Evolutionary conservation across 2,329 filamentous ascomycete genomes (phyloP).

Genomic region (Laburnicola sp.): DNA sequence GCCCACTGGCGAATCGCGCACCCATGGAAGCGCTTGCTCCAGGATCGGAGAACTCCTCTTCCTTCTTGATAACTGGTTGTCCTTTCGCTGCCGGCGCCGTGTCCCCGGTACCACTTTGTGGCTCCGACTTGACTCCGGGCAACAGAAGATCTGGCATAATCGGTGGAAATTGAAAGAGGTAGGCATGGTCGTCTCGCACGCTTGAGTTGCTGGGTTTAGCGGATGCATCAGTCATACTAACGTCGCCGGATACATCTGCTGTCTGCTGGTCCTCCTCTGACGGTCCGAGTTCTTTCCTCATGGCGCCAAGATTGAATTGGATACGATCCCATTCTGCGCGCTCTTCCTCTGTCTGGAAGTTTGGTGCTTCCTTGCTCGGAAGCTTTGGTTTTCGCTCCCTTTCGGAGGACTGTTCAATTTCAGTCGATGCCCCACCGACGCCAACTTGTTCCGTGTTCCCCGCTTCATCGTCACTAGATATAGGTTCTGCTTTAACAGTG

Average conservation of each 20-base stretch:
- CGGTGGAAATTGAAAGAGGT: slow-evolving; percentile 67
- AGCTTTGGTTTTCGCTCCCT: slow-evolving; percentile 32
- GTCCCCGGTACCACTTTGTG: not conserved
- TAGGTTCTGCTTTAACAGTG: slow-evolving; percentile 58
- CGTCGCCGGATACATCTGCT: slow-evolving; percentile 49
- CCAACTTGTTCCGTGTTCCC: slow-evolving; percentile 36
- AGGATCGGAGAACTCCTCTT: slow-evolving; percentile 33
- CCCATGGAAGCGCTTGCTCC: slow-evolving; percentile 19
- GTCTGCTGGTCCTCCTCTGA: slow-evolving; percentile 19
- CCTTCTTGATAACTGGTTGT: slow-evolving; percentile 29
- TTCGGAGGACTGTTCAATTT: slow-evolving; percentile 40
- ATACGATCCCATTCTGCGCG: slow-evolving; percentile 55
- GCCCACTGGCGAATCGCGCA: slow-evolving; percentile 54
- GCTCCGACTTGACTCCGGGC: slow-evolving; percentile 41
- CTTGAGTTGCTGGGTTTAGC: slow-evolving; percentile 23
- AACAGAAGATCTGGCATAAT: slow-evolving; percentile 60
- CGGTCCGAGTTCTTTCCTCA: slow-evolving; percentile 53
- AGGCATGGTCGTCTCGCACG: slow-evolving; percentile 58
- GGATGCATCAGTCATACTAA: slow-evolving; percentile 39
- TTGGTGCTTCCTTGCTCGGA: slow-evolving; percentile 39
- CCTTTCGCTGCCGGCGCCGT: slow-evolving; percentile 9
- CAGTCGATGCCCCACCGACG: slow-evolving; percentile 24
- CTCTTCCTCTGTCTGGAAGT: slow-evolving; percentile 58
- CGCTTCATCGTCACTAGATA: slow-evolving; percentile 50
- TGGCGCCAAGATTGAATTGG: slow-evolving; percentile 50